phyloP scores from a whole-genome alignment of 148 eudicot genomes.

The Polygonum aviculare region DNA sequence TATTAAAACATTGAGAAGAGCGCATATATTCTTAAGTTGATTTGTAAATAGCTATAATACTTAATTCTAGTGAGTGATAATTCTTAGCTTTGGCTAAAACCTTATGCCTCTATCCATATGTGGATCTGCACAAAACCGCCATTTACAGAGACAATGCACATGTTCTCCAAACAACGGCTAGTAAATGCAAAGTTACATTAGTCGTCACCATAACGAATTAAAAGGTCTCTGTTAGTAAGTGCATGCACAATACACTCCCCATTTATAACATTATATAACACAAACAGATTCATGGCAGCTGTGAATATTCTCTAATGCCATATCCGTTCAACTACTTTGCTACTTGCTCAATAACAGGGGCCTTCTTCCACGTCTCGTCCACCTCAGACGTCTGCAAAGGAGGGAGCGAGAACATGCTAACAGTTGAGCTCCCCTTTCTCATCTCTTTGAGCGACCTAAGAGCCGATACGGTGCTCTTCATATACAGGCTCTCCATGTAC shows the following conservation, averaged over 20 bases:
- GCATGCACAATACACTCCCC: background rate
- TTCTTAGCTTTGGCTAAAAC: too few species aligned
- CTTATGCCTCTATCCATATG: too few species aligned
- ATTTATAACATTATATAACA: background rate
- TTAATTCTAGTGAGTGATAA: too few species aligned
- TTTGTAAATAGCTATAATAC: too few species aligned
- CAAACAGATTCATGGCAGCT: conserved; percentile 1
- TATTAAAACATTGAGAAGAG: too few species aligned
- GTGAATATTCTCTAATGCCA: background rate
- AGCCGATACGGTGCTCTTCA: conserved; percentile 79
- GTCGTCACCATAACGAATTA: background rate
- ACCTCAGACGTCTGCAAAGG: conserved; percentile 48
- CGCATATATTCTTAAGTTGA: too few species aligned
- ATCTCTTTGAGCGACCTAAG: conserved; percentile 60
- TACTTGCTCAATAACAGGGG: conserved; percentile 50
- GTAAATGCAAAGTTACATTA: background rate
- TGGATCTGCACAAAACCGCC: background rate
- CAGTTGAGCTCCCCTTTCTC: conserved; percentile 76
- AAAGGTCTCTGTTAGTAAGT: background rate
- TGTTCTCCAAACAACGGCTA: background rate
- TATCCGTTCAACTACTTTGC: conserved; percentile 32
- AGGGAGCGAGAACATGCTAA: conserved; percentile 72
- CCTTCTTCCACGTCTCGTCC: conserved; percentile 62
- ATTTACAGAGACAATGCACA: background rate
- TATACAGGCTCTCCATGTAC: conserved; percentile 62